Base-by-base conservation (phyloP, 192 early-diverging fungal genomes). In the Chytriomyces sp. region DNA sequence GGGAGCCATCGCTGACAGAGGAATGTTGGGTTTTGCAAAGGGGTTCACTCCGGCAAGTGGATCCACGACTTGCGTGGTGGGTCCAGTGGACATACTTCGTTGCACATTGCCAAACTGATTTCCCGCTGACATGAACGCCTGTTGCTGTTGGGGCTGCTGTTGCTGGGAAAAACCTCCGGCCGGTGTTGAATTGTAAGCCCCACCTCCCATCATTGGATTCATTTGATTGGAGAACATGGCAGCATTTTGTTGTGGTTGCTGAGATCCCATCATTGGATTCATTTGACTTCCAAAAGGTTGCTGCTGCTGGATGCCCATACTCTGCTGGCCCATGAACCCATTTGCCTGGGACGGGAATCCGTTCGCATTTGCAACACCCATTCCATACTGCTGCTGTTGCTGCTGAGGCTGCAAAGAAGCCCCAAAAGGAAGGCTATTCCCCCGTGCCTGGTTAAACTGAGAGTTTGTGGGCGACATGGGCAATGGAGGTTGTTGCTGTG, bases 41-140 rank as follows among this genome's bases (percentile, higher is more conserved):
- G 75, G 75, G 50, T 76, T 76, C 45, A 76, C 49, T 24, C 48
- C 46, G 8, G 75, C 75, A 18, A 76, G 47, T 4, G 23, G 75
- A 76, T 76, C 75, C 62, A 65, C 64, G 35, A 76, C 64, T 11
- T 71, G 69, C 6, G 16, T 8, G 8, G 69, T 43, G 10, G 69
- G 69, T 18, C 69, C 69, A 26, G 50, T 24, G 3, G 57, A 18
- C 57, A 60, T 60, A 3, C 57, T 18, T 23, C 18, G 57, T n/a
- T 23, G 16, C 18, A 35, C 35, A 35, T 35, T 35, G 35, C 63
- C 18, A 26, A 64, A 16, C 63, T 23, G 63, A 13, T 13, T 26
- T 43, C 18, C 18, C 63, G 18, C 57, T 18, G 18, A 18, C 57
- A 18, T 23, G 23, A 60, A 60, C 57, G 23, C 57, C 57, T 60